phyloP scores from a whole-genome alignment of 1,284 basidiomycete genomes.

The Microbotryum saponariae region DNA sequence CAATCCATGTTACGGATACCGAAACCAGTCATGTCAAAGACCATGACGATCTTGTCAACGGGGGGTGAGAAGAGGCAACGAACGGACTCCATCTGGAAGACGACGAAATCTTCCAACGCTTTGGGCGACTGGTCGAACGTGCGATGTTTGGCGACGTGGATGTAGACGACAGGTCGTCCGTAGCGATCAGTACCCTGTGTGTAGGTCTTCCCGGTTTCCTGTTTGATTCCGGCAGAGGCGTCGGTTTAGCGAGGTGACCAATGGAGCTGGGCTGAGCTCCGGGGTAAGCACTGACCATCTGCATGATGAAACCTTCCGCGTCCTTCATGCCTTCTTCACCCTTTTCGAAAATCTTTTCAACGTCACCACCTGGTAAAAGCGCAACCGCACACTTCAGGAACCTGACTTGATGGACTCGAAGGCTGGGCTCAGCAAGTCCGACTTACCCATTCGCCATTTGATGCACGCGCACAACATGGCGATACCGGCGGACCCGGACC shows the following conservation, averaged over 20 bases:
- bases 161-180: constrained; percentile 39
- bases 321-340: constrained; percentile 41
- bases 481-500: constrained; percentile 41
- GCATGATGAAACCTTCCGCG: constrained; percentile 40
- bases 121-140: constrained; percentile 36
- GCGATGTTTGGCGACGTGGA: constrained; percentile 32
- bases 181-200: constrained; percentile 39
- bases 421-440: neutral
- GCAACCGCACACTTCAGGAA: constrained; percentile 23
- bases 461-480: constrained; percentile 40
- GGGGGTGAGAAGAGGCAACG: constrained; percentile 39
- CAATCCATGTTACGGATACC: constrained; percentile 27
- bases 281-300: constrained; percentile 29
- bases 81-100: constrained; percentile 40
- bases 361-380: constrained; percentile 23
- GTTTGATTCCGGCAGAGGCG: accelerated
- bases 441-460: constrained; percentile 33
- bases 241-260: neutral
- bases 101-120: constrained; percentile 41
- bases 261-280: too few species aligned
- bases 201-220: constrained; percentile 39
- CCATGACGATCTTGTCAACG: constrained; percentile 39
- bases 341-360: constrained; percentile 40
- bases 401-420: constrained; percentile 36
- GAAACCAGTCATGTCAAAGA: constrained; percentile 40